Conservation (phyloP, 225 moss, liverwort and hornwort species). For the Lunularia cruciata region DNA sequence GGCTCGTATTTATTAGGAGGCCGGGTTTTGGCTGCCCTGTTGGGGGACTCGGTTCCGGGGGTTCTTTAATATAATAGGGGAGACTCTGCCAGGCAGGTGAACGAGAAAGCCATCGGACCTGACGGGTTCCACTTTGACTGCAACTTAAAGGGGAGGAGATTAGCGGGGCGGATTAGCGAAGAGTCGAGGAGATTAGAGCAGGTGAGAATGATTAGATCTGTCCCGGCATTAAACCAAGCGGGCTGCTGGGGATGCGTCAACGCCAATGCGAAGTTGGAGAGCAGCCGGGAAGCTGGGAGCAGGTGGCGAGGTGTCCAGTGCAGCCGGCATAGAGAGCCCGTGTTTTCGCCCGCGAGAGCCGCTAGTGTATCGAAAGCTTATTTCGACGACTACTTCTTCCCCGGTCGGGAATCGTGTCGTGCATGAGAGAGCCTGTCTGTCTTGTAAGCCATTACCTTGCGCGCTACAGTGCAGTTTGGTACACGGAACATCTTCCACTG, state of each 20-base stretch:
- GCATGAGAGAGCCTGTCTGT: constrained; percentile 1
- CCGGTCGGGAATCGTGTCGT: constrained; percentile 10
- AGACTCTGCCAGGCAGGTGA: constrained; percentile 12
- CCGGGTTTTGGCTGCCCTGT: constrained; percentile 13
- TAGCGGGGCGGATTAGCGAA: constrained; percentile 1
- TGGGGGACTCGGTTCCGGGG: neutral
- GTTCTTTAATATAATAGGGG: constrained; percentile 7
- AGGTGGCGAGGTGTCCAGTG: constrained; percentile 15
- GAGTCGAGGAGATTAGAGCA: constrained; percentile 3
- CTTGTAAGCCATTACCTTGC: neutral
- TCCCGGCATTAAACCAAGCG: neutral
- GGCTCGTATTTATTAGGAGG: constrained; percentile 20
- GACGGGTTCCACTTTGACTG: constrained; percentile 1
- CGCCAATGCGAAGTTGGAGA: constrained; percentile 10
- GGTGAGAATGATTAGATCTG: constrained; percentile 17
- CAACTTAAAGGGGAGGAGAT: neutral
- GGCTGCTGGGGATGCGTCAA: constrained; percentile 12
- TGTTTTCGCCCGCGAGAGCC: constrained; percentile 1
- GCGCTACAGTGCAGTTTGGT: neutral
- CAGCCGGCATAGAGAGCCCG: constrained; percentile 13
- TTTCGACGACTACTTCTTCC: neutral
- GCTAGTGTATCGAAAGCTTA: neutral
- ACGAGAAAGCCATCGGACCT: neutral
- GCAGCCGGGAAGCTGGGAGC: constrained; percentile 2
- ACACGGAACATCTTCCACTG: neutral